These are phyloP conservation scores for Hortiboletus campestris DNA, from an alignment of 768 basidiomycete species.

Conservation along the genomic window DNA sequence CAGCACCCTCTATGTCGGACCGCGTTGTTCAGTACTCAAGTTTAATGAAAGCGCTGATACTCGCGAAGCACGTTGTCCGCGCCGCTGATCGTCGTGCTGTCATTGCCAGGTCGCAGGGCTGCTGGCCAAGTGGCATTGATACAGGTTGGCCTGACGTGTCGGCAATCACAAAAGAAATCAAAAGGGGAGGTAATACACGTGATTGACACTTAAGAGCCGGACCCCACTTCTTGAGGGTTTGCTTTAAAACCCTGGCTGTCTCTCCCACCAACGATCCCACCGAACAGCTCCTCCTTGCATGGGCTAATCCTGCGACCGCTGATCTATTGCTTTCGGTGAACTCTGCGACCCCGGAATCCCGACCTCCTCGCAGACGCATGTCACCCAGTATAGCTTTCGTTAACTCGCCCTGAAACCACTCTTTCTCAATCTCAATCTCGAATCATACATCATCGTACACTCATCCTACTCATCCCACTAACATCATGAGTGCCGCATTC, in stretches of 20 bases:
- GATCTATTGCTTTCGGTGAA: neutral
- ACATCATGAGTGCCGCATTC: constrained; percentile 46
- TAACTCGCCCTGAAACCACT: constrained; percentile 6
- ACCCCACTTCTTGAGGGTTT: neutral
- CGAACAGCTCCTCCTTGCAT: neutral
- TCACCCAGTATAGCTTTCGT: constrained; percentile 11
- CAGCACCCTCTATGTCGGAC: constrained; percentile 15
- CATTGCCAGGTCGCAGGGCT: neutral
- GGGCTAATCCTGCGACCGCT: constrained; percentile 14
- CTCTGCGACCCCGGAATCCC: constrained; percentile 19
- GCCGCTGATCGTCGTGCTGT: neutral
- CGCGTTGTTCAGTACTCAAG: constrained; percentile 5
- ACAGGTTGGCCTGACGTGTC: neutral
- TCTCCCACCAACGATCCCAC: too few species aligned
- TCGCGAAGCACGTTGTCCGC: neutral
- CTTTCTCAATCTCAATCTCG: neutral
- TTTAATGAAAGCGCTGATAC: neutral
- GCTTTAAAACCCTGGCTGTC: neutral
- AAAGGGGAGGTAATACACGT: neutral
- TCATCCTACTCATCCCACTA: neutral
- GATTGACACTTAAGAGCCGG: neutral
- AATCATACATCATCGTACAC: constrained; percentile 1
- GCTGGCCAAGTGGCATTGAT: neutral
- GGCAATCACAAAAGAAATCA: neutral
- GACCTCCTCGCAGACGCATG: constrained; percentile 24